Percentiles rank a stretch among this genome's conserved stretches.
phyloP scores from a whole-genome alignment of 257 asterid genomes.

The Solanum chmielewskii region DNA sequence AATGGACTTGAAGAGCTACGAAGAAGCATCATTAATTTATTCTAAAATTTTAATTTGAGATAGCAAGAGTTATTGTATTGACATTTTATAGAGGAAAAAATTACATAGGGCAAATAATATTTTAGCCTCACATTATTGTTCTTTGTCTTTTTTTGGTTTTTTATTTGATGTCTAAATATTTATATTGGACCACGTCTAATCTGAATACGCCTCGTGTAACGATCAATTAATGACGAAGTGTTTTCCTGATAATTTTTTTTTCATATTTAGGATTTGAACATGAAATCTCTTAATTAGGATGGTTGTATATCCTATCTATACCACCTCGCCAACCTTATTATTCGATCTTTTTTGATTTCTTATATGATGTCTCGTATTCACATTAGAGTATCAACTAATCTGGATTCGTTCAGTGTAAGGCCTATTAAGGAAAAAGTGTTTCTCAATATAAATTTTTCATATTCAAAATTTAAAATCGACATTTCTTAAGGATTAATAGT shows the following conservation, averaged over 20 bases:
- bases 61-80: not conserved
- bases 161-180: not conserved
- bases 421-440: not conserved
- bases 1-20: conserved; percentile 28
- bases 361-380: not conserved
- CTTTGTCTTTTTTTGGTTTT: not conserved
- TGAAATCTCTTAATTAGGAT: not conserved
- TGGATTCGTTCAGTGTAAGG: not conserved
- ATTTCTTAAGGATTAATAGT: not conserved
- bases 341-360: not conserved
- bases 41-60: not conserved
- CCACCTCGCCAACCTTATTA: no score
- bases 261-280: not conserved
- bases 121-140: not conserved
- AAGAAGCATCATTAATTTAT: conserved; percentile 15
- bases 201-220: not conserved
- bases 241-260: not conserved
- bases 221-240: not conserved
- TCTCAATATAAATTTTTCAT: no score
- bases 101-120: not conserved
- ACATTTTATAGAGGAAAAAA: not conserved
- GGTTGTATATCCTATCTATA: no score
- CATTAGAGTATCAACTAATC: accelerated
- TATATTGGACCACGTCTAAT: not conserved
- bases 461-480: not conserved